Percentiles rank a stretch among this genome's conserved stretches.
Evolutionary conservation across 2,329 filamentous ascomycete genomes (phyloP).

Genomic region (Fusarium armeniacum): DNA sequence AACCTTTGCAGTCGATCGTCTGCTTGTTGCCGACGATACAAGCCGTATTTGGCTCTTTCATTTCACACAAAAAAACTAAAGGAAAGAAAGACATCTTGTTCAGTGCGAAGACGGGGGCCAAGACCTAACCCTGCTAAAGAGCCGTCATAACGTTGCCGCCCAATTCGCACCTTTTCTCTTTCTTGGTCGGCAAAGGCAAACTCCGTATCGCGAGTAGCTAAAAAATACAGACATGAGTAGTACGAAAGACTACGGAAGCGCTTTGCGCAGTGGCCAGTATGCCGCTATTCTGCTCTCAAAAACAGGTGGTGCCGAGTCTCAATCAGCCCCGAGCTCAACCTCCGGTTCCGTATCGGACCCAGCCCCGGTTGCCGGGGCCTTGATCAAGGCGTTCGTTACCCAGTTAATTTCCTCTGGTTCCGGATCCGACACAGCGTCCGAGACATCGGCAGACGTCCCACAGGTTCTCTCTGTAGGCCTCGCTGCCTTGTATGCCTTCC

Average conservation of each 20-base stretch:
- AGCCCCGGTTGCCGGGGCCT: constrained; percentile 41
- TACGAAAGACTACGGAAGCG: constrained; percentile 32
- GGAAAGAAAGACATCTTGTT: background rate
- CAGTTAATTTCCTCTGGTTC: constrained; percentile 23
- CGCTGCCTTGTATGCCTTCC: constrained; percentile 76
- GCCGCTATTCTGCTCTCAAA: constrained; percentile 45
- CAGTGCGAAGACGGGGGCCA: constrained; percentile 32
- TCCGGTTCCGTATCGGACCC: constrained; percentile 42
- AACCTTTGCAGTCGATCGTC: background rate
- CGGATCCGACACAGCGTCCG: constrained; percentile 10
- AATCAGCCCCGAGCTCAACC: constrained; percentile 37
- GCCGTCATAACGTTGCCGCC: constrained; percentile 33
- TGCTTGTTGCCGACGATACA: background rate
- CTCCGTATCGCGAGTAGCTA: background rate
- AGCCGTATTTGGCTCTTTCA: background rate
- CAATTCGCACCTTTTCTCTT: constrained; percentile 13
- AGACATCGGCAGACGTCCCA: constrained; percentile 15
- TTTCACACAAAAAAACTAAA: background rate
- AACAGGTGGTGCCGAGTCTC: constrained; percentile 18
- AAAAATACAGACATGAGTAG: constrained; percentile 17
- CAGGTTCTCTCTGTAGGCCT: constrained; percentile 51
- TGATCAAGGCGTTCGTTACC: constrained; percentile 43
- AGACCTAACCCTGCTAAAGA: constrained; percentile 43
- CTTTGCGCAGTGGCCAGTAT: constrained; percentile 47
- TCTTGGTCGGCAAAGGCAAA: constrained; percentile 5